Evolutionary conservation across 352 stramenopile species (phyloP).

Genomic region (Phytophthora rubi): DNA sequence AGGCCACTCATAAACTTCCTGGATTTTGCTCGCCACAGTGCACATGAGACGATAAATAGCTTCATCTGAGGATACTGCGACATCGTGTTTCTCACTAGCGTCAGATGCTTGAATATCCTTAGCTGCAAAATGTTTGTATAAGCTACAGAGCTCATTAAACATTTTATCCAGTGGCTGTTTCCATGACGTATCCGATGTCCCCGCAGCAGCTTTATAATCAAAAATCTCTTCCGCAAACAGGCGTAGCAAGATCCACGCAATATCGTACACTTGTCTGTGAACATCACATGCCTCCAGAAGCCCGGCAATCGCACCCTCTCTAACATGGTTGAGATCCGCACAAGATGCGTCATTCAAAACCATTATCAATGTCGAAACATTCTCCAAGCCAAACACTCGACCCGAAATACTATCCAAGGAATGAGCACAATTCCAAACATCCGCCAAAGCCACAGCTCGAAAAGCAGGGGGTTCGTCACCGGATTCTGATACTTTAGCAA

Average conservation of each 20-base stretch:
- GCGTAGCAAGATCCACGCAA: constrained; percentile 34
- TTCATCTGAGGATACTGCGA: constrained; percentile 10
- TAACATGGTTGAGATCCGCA: neutral
- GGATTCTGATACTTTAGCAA: constrained; percentile 9
- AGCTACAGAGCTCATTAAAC: constrained; percentile 20
- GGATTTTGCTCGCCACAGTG: constrained; percentile 18
- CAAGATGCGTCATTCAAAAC: constrained; percentile 4
- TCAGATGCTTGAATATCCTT: neutral
- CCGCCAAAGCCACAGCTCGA: constrained; percentile 31
- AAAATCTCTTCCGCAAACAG: constrained; percentile 35
- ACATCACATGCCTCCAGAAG: constrained; percentile 7
- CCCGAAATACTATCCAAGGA: constrained; percentile 23
- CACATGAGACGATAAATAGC: constrained; percentile 35
- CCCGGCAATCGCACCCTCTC: neutral
- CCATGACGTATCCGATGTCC: constrained; percentile 3
- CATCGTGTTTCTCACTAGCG: constrained; percentile 1
- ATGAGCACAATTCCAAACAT: constrained; percentile 40
- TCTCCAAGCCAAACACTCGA: constrained; percentile 22
- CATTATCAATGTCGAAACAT: constrained; percentile 26
- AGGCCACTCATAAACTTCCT: constrained; percentile 19
- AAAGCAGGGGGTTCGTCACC: constrained; percentile 14
- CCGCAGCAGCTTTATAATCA: neutral
- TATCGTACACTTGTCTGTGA: constrained; percentile 29
- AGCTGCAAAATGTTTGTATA: constrained; percentile 33
- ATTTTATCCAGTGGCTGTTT: constrained; percentile 15